Conservation (phyloP, 192 early-diverging fungal species). For the Blastocladiella britannica region DNA sequence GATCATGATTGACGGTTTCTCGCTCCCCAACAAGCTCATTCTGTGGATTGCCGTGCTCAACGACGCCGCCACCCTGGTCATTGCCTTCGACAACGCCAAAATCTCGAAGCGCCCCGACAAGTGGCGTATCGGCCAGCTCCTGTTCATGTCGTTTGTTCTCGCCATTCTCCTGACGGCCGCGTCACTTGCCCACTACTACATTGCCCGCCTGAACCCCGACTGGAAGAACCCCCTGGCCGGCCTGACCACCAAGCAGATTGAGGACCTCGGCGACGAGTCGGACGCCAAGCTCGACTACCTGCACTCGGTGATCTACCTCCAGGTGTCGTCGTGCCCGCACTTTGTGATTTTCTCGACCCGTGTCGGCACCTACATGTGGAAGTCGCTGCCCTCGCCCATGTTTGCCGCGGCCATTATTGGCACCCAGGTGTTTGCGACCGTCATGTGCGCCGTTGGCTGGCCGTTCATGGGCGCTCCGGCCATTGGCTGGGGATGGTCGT, state of each 20-base stretch:
- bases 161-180: slow-evolving; percentile 48
- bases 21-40: slow-evolving; percentile 53
- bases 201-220: too few species aligned
- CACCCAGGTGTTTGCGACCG: slow-evolving; percentile 77
- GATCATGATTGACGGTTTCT: slow-evolving; percentile 59
- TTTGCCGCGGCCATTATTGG: slow-evolving; percentile 66
- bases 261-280: slow-evolving; percentile 14
- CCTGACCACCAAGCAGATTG: slow-evolving; percentile 20
- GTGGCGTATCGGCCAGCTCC: slow-evolving; percentile 82
- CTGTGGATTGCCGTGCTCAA: slow-evolving; percentile 82
- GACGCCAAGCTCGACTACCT: slow-evolving; percentile 19
- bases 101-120: slow-evolving; percentile 79
- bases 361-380: slow-evolving; percentile 66
- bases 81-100: slow-evolving; percentile 79
- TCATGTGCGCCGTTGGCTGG: slow-evolving; percentile 49
- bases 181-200: slow-evolving; percentile 68
- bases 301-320: slow-evolving; percentile 81
- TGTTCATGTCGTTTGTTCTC: slow-evolving; percentile 58
- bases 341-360: slow-evolving; percentile 91
- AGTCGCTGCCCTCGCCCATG: slow-evolving; percentile 54
- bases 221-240: too few species aligned
- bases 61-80: slow-evolving; percentile 78
- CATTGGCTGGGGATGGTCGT: slow-evolving; percentile 55
- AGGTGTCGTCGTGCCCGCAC: slow-evolving; percentile 75
- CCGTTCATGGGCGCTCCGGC: slow-evolving; percentile 26